Percentiles rank a stretch among this genome's conserved stretches.
Evolutionary conservation across 345 rosid genomes (phyloP).

Genomic region (Garcia nutans): DNA sequence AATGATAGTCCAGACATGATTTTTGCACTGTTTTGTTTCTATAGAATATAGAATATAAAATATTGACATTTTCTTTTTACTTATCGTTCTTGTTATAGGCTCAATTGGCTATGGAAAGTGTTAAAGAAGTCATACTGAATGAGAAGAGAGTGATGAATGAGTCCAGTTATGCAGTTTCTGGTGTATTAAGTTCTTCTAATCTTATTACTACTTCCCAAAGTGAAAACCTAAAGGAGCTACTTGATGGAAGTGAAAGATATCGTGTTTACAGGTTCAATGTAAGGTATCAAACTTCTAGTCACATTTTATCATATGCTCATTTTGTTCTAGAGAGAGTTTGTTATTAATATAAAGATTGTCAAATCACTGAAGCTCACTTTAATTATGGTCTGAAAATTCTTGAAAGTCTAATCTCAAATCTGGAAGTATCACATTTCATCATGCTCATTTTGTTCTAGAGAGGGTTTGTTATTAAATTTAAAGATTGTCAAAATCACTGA

Average conservation of each 20-base stretch:
- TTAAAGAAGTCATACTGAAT: slow-evolving; percentile 47
- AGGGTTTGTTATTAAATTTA: background rate
- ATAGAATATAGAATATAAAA: background rate
- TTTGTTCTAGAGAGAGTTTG: no score
- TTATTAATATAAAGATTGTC: no score
- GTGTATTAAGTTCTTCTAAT: slow-evolving; percentile 64
- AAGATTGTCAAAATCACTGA: background rate
- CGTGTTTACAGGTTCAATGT: slow-evolving; percentile 64
- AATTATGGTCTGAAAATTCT: no score
- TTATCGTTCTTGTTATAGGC: slow-evolving; percentile 34
- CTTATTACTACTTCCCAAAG: slow-evolving; percentile 52
- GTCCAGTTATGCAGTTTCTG: slow-evolving; percentile 54
- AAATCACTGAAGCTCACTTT: no score
- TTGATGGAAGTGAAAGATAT: slow-evolving; percentile 53
- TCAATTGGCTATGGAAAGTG: slow-evolving; percentile 39
- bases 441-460: background rate
- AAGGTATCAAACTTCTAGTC: slow-evolving; percentile 45
- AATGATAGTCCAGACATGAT: background rate
- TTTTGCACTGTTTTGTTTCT: slow-evolving; percentile 3
- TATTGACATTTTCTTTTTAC: background rate
- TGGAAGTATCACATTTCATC: no score
- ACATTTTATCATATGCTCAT: slow-evolving; percentile 3
- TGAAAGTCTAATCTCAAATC: no score
- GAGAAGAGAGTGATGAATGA: slow-evolving; percentile 48
- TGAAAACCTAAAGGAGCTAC: slow-evolving; percentile 57